Evolutionary conservation across 495 filamentous ascomycete species (phyloP).

Genomic region (Podospora pseudoanserina): DNA sequence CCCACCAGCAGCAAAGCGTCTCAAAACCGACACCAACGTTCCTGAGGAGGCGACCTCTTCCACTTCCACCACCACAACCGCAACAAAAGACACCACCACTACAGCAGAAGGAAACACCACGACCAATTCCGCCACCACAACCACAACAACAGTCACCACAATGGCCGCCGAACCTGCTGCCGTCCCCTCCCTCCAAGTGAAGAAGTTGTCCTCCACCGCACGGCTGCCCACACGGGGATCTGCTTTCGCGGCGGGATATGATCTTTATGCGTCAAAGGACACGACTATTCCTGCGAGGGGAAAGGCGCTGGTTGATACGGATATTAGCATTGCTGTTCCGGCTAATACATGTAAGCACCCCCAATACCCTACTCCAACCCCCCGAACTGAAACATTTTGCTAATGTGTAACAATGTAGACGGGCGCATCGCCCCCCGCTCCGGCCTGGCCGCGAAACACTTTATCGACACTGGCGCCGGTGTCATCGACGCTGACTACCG

Average conservation of each 20-base stretch:
- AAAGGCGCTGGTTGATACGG: conserved; percentile 83
- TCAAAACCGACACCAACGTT: conserved; percentile 38
- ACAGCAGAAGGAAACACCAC: conserved; percentile 16
- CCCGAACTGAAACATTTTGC: background rate
- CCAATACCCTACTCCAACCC: background rate
- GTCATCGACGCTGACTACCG: conserved; percentile 98
- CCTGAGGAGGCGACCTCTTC: background rate
- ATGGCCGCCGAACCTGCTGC: conserved; percentile 28
- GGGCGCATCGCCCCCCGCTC: conserved; percentile 89
- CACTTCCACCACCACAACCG: conserved; percentile 15
- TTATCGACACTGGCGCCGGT: conserved; percentile 90
- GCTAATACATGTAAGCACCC: conserved; percentile 71
- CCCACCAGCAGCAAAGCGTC: conserved; percentile 46
- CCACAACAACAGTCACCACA: conserved; percentile 11
- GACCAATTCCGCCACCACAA: conserved; percentile 14
- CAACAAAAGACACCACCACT: conserved; percentile 12
- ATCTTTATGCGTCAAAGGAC: conserved; percentile 71
- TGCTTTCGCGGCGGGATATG: conserved; percentile 88
- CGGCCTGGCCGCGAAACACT: conserved; percentile 86
- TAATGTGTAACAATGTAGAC: conserved; percentile 49
- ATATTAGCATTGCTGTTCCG: conserved; percentile 82
- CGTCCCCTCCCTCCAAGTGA: conserved; percentile 67
- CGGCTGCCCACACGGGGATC: conserved; percentile 81
- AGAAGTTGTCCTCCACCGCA: conserved; percentile 73
- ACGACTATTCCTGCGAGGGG: conserved; percentile 76